Base-by-base conservation (phyloP, 192 early-diverging fungal species). In the Thamnidium elegans region DNA sequence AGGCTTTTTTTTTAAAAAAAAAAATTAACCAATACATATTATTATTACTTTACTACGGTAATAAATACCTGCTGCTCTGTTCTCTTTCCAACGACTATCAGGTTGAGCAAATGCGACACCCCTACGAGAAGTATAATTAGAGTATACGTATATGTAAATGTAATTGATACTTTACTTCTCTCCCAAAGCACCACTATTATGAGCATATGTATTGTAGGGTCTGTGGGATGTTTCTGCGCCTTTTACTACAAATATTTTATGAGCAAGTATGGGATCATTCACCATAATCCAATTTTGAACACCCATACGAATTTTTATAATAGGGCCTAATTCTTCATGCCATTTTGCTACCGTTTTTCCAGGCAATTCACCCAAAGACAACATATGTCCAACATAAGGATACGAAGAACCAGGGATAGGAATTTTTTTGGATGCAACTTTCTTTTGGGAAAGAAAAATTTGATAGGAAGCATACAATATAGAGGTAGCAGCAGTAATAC, bases 281-380 rank as follows among this genome's bases (percentile, higher is more conserved):
- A 63, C n/a, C 17, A 51, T 36, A 30, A 63, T 63, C 61, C 61
- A 63, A 34, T 51, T 48, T 39, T 63, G 61, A 14, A 51, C 48
- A 36, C 61, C 61, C 61, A 63, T 63, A 17, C 31, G 31, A 19
- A 63, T 6, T n/a, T 34, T 32, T n/a, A 63, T 51, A 11, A 63
- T 63, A n/a, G 61, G 61, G 4, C 61, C 61, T 19, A 30, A 51
- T 34, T 52, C 3, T 14, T 51, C 48, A 7, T 63, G 61, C 61
- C 61, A 63, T 63, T 50, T 51, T 30, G 30, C 48, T 36, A 63
- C 48, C 11, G 48, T 39, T 3, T 15, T 20, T 19, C 48, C 31
- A 36, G 61, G 61, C 1, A 51, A 8, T 19, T 15, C 17, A 3
- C 61, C 61, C 32, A 63, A 15, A 7, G 61, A 51, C 11, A 63